Evolutionary conservation across 129 eudicot species (phyloP).

Genomic region (Cynara cardunculus): DNA sequence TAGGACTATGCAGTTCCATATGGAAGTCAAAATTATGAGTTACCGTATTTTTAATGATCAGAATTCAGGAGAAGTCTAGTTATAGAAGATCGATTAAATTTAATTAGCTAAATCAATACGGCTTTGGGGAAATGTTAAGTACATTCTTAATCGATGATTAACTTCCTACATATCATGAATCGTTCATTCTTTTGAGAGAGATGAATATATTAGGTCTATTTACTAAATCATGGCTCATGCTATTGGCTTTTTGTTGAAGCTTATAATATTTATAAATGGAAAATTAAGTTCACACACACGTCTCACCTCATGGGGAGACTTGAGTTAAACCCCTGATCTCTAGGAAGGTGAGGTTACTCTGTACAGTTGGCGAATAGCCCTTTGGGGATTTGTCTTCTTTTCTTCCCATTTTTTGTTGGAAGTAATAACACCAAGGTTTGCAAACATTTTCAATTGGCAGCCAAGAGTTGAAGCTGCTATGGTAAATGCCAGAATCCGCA

Average conservation of each 20-base stretch:
- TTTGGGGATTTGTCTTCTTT: background rate
- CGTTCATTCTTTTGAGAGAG: background rate
- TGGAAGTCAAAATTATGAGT: background rate
- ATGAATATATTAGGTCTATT: background rate
- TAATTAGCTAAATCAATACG: no score
- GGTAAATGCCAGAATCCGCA: conserved; percentile 93
- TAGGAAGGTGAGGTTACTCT: no score
- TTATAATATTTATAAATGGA: background rate
- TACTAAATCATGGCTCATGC: background rate
- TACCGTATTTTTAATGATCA: no score
- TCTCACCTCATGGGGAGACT: no score
- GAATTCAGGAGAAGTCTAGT: no score
- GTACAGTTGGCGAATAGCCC: background rate
- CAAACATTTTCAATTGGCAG: conserved; percentile 31
- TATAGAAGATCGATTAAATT: no score
- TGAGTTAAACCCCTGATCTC: no score
- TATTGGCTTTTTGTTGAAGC: background rate
- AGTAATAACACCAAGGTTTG: background rate
- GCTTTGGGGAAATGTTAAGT: background rate
- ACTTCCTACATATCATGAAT: background rate
- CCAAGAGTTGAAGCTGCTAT: conserved; percentile 98
- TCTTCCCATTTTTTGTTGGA: background rate
- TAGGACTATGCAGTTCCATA: background rate
- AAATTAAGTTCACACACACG: background rate
- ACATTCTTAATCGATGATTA: no score